Base-by-base conservation (phyloP, 129 eudicot genomes). In the Flaveria ramosissima region DNA sequence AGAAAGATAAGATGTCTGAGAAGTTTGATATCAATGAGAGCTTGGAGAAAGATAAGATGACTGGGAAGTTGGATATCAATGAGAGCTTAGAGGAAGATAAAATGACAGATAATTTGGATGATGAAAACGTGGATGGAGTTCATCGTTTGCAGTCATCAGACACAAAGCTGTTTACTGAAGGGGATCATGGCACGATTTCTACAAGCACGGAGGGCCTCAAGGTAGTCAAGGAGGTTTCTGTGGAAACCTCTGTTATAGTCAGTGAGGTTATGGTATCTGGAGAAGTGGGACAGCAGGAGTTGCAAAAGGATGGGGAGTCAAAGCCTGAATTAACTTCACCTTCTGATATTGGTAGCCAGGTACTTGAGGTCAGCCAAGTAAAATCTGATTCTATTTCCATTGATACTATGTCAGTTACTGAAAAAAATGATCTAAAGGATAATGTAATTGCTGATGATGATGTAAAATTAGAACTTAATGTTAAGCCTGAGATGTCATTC, bases 361-460 rank as follows among this genome's bases (percentile, higher is more conserved):
- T 85, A 88, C 80, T 78, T 75, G 90, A 90, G 91, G 92, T 88
- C 92, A 82, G 77, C 89, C 86, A 83, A 79, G 90, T 90, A 84
- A 86, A 75, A 83, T 83, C 88, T 90, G 90, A 92, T 80, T 85
- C 89, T 88, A 80, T 86, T 88, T 86, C 92, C 85, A 78, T 85
- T 83, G 97, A 88, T 81, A 81, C 84, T 86, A 83, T 88, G 78
- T 78, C 90, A 57, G 78, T 82, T 88, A 68, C 69, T 86, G 92
- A 88, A 86, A 88, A 87, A 77, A 87, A 75, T 82, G 96, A 90
- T 76, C 76, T 86, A 83, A 86, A 90, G 86, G 89, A 88, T 85
- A 85, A 88, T 81, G 77, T 90, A 88, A 84, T 80, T 88, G 86
- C 89, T 13, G 67, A 26, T 90, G 96, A 83, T 81, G 81, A 88